phyloP scores from a whole-genome alignment of 2,329 filamentous ascomycete species.

The Pestalotiopsis sp. region DNA sequence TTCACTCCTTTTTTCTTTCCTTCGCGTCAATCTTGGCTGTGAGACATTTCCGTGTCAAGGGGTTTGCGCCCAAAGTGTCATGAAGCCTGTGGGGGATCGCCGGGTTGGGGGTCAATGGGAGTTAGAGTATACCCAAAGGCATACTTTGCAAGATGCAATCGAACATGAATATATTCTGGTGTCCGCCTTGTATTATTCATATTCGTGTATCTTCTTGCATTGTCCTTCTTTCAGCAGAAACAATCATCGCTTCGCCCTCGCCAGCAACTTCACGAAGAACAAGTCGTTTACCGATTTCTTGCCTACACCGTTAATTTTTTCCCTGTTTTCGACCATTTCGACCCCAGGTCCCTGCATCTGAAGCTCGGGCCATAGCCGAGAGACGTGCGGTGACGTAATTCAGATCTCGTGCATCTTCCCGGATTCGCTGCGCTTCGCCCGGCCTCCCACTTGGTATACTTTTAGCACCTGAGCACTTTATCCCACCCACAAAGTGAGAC shows the following conservation, averaged over 20 bases:
- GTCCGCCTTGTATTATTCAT: background rate
- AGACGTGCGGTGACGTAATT: conserved; percentile 4
- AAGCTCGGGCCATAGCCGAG: conserved; percentile 11
- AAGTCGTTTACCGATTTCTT: background rate
- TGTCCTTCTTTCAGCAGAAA: background rate
- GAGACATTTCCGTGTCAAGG: conserved; percentile 6
- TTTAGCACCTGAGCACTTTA: conserved; percentile 1
- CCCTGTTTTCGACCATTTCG: conserved; percentile 8
- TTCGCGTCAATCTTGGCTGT: background rate
- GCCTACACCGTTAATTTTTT: background rate
- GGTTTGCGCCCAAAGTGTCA: conserved; percentile 5
- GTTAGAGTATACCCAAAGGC: background rate
- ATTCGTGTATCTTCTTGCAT: background rate
- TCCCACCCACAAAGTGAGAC: conserved; percentile 6
- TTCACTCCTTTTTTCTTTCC: background rate
- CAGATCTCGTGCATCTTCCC: conserved; percentile 3
- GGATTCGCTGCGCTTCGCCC: background rate
- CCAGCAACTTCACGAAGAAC: background rate
- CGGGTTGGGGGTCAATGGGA: background rate
- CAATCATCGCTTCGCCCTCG: background rate
- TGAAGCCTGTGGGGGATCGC: conserved; percentile 1
- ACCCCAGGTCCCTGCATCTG: conserved; percentile 13
- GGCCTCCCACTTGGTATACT: conserved; percentile 5
- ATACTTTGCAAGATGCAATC: background rate
- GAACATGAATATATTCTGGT: background rate